A percentile compares a stretch with the other conserved stretches of the same genome.
phyloP scores from a whole-genome alignment of 306 rosid species.

The Castanea sativa region DNA sequence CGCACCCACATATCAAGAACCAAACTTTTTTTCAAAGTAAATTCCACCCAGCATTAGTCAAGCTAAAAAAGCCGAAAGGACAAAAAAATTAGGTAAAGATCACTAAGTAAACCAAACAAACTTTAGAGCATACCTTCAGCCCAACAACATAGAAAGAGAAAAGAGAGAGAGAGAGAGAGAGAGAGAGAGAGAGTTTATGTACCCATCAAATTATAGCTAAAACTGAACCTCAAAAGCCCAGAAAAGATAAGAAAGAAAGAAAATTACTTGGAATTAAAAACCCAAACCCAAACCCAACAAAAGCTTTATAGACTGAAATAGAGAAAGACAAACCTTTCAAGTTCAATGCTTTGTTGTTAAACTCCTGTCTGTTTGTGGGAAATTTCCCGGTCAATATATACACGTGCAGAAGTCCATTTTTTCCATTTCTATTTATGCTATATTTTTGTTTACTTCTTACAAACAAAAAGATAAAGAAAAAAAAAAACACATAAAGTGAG shows the following conservation, averaged over 20 bases:
- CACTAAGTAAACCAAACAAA: not conserved
- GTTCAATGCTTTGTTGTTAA: no score
- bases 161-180: not conserved
- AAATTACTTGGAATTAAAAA: not conserved
- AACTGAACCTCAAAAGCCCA: not conserved
- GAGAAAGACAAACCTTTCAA: not conserved
- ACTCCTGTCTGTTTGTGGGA: no score
- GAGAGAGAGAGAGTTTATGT: not conserved
- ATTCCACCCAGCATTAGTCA: not conserved
- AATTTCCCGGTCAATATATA: no score
- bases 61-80: not conserved
- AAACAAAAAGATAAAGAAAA: no score
- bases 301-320: no score
- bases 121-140: not conserved
- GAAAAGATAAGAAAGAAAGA: not conserved
- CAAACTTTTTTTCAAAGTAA: not conserved
- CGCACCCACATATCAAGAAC: not conserved
- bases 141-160: not conserved
- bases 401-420: not conserved
- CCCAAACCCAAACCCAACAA: no score
- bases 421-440: not conserved
- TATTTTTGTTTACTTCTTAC: no score
- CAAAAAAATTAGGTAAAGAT: not conserved
- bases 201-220: not conserved
- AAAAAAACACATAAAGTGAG: no score